Base-by-base conservation (phyloP, 108 stramenopile species). In the Poteriospumella lacustris region DNA sequence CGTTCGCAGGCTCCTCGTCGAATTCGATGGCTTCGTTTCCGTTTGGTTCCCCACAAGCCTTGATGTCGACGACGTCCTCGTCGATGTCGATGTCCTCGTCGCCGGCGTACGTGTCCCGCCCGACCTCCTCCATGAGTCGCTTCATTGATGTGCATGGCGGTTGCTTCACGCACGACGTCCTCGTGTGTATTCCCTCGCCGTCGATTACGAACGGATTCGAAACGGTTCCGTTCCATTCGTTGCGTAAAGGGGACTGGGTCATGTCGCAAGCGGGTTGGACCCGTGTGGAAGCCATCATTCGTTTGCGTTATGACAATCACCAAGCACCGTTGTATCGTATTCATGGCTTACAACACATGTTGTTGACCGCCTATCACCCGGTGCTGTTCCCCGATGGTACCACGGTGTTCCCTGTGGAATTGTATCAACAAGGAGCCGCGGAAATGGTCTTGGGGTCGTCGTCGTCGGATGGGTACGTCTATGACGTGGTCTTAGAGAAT, bases 341-440 rank as follows among this genome's bases (percentile, higher is more conserved):
- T 9, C n/a, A n/a, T n/a, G n/a, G n/a, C n/a, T 9, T 9, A 52
- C 5, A 64, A 3, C 28, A 64, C 5, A 64, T 64, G 60, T 34
- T 5, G 24, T 64, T 64, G 31, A 64, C 60, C 9, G 60, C 60
- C 31, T 64, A 64, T 64, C 60, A 64, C 31, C 60, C 60, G 28
- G 31, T 64, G 29, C 9, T 3, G 12, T 5, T 64, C 9, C n/a
- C n/a, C n/a, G 24, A 64, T 19, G 29, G 31, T 34, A 26, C 9
- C 5, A 5, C 3, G 5, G 28, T 12, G 33, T 64, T 64, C 60
- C 60, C 60, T 12, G 24, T 19, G 19, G 19, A 56, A 24, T 56
- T 19, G 15, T 24, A 15, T 19, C 15, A 56, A 56, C 15, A 56
- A 19, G 24, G 24, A 24, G 24, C 15, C 19, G 28, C 33, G 9